Evolutionary conservation across 2,329 filamentous ascomycete genomes (phyloP).

Genomic region (Fusarium burgessii): DNA sequence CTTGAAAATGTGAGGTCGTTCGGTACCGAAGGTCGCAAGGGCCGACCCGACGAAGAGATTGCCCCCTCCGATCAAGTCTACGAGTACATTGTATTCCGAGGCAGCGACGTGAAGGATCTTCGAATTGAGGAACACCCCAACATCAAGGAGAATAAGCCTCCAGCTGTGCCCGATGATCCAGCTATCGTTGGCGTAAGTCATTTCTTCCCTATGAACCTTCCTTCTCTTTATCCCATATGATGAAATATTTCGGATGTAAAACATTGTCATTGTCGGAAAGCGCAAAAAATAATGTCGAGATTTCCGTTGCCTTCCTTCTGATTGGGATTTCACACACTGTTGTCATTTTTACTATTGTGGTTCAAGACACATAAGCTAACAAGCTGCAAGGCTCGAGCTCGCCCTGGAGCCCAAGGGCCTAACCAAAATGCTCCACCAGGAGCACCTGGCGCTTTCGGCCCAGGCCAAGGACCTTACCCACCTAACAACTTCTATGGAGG

Average conservation of each 20-base stretch:
- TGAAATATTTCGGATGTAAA: constrained; percentile 98
- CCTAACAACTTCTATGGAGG: constrained; percentile 62
- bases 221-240: constrained; percentile 68
- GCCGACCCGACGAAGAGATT: constrained; percentile 83
- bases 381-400: constrained; percentile 55
- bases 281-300: constrained; percentile 96
- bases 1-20: constrained; percentile 96
- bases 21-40: constrained; percentile 91
- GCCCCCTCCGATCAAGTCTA: constrained; percentile 88
- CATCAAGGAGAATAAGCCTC: constrained; percentile 79
- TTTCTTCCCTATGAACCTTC: constrained; percentile 6
- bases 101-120: constrained; percentile 98
- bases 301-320: constrained; percentile 99
- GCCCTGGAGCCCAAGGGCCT: constrained; percentile 51
- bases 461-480: constrained; percentile 58
- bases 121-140: constrained; percentile 87
- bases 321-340: constrained; percentile 56
- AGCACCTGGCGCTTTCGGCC: constrained; percentile 56
- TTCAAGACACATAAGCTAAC: constrained; percentile 48
- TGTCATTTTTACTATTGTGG: constrained; percentile 23
- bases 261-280: constrained; percentile 83
- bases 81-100: constrained; percentile 98
- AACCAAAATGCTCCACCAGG: constrained; percentile 52
- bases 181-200: constrained; percentile 97
- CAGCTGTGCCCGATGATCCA: constrained; percentile 90